Percentiles rank a stretch among this genome's conserved stretches.
phyloP scores from a whole-genome alignment of 176 grass and related monocot genomes.

The Urochloa ruziziensis region DNA sequence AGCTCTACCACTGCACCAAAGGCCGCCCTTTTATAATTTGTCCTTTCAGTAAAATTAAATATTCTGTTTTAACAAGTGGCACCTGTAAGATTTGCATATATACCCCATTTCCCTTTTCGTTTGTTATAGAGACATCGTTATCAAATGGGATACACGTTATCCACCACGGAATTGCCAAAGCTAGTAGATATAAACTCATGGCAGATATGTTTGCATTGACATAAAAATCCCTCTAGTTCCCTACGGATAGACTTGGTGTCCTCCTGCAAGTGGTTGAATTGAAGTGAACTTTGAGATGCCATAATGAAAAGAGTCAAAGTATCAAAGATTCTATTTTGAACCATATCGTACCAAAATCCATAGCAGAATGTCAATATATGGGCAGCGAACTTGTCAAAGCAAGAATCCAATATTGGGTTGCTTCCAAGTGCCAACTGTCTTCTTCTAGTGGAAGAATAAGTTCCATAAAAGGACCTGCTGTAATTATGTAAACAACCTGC shows the following conservation, averaged over 20 bases:
- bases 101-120: constrained; percentile 18
- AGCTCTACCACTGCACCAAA: too few species aligned
- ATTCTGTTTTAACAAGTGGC: background rate
- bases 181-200: background rate
- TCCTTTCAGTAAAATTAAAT: background rate
- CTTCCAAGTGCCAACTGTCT: background rate
- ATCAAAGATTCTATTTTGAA: constrained; percentile 1
- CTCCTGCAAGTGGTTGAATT: background rate
- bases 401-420: background rate
- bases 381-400: background rate
- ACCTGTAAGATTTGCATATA: constrained; percentile 35
- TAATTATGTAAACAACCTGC: constrained; percentile 9
- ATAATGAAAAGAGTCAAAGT: background rate
- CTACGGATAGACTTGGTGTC: background rate
- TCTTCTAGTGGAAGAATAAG: constrained; percentile 14
- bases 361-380: constrained; percentile 13
- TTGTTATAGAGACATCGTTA: constrained; percentile 4
- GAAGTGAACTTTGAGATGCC: background rate
- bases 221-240: background rate
- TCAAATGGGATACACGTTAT: constrained; percentile 4
- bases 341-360: background rate
- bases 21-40: too few species aligned
- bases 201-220: constrained; percentile 13
- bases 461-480: constrained; percentile 27
- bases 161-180: background rate